Conservation (phyloP, 805 yeast species). For the Kodamaea fukazawae region DNA sequence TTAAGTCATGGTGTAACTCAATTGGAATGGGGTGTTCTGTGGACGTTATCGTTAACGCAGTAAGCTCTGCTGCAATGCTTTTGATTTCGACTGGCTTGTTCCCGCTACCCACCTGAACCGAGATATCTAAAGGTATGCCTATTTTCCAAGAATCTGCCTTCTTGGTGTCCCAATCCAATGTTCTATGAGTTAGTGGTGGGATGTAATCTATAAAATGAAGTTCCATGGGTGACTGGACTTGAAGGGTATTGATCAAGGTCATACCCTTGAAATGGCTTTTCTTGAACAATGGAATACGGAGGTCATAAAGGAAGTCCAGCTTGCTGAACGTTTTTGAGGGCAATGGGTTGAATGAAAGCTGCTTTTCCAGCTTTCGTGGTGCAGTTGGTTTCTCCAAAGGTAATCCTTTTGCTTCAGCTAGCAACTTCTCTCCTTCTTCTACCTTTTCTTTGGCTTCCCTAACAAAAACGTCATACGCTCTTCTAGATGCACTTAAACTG, state of each 20-base stretch:
- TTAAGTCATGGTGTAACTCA: conserved; percentile 37
- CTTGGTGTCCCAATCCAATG: conserved; percentile 1
- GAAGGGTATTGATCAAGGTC: conserved; percentile 9
- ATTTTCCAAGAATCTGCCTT: conserved; percentile 21
- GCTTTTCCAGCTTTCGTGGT: no score
- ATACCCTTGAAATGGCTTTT: conserved; percentile 1
- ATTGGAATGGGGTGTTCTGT: conserved; percentile 35
- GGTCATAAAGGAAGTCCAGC: conserved; percentile 2
- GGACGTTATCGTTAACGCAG: conserved; percentile 29
- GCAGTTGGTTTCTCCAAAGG: no score
- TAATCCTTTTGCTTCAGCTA: no score
- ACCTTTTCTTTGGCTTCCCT: conserved; percentile 1
- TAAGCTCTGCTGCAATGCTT: conserved; percentile 24
- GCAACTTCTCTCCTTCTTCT: background rate
- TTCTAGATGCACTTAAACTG: background rate
- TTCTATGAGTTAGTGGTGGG: conserved; percentile 16
- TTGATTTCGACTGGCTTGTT: conserved; percentile 14
- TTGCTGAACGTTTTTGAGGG: no score
- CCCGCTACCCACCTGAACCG: conserved; percentile 3
- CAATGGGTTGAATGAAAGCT: no score
- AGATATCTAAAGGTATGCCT: conserved; percentile 23
- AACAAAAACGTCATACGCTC: conserved; percentile 2
- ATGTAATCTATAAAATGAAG: conserved; percentile 17
- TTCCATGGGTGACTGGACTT: conserved; percentile 7
- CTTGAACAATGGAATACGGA: conserved; percentile 5